Evolutionary conservation across 257 asterid species (phyloP), one percentile per base, ranked within the genome.

Genomic region (Solanum stenotomum): DNA sequence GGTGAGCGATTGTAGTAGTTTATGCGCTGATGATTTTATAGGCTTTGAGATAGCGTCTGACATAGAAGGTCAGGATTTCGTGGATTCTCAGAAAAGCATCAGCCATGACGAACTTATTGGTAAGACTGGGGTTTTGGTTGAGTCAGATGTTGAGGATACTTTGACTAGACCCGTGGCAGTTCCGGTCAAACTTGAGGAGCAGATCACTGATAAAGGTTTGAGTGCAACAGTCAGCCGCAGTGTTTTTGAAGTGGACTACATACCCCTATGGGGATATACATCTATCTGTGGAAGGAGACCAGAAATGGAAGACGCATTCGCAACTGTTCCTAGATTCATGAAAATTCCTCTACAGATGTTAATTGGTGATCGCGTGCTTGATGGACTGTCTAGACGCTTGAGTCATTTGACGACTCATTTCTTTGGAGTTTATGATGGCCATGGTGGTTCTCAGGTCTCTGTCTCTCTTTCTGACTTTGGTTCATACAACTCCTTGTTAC

Each of bases 391-490:
- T 3, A 85, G 94, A 56, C 88, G 87, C 35, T 91, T 97, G 46
- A 94, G 96, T 79, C 99, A 97, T 89, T 81, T 96, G 90, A 93
- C 96, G 1, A 93, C 95, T 34, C 99, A 97, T 92, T 97, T 97
- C 92, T 97, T 94, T 87, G 99, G 98, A 42, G 99, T 97, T 34
- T 97, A 97, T 85, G 99, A 97, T 90, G 99, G 99, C 84, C 99
- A 97, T 90, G 99, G 99, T 76, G 99, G 99, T 85, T 94, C 93
- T 87, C 99, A 97, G 98, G 99, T 96, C 83, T 23, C 31, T 87
- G 31, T 68, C 63, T 77, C 23, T 85, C 89, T 15, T 85, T 42
- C 85, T 74, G 35, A 18, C 52, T 14, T 68, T 3, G 44, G 52
- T 29, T 23, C 65, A 38, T 18, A 38, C 68, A 5, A 82, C 33